Evolutionary conservation across 441 rosid species (phyloP), one percentile per base, ranked within the genome.

Genomic region (Capsella rubella): DNA sequence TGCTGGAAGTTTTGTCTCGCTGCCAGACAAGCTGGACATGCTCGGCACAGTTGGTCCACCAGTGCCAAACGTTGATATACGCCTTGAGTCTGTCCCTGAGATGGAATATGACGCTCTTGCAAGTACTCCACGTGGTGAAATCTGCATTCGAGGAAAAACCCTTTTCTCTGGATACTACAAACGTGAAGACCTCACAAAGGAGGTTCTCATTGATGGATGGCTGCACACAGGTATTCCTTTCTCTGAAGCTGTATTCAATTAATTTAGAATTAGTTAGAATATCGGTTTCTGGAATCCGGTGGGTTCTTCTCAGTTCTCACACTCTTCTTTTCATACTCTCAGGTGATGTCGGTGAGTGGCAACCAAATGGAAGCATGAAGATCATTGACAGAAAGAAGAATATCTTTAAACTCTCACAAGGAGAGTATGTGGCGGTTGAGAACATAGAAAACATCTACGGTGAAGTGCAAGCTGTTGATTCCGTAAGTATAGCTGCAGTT

Each of bases 321-420:
- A 31, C 68, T 31, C 5, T 32, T 31, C 57, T 7, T 39, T 12
- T n/a, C 18, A 29, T 3, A 63, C 63, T 79, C 87, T 92, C 86
- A 95, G 99, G 99, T 71, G 99, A 95, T 84, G 59, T 95, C 62
- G 99, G 99, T 25, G 97, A 95, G 79, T 92, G 99, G 99, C 97
- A 92, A 87, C 85, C 88, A 14, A 83, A 95, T 69, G 99, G 97
- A 80, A 89, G 96, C 89, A 77, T 95, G 95, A 95, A 90, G 80
- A 88, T 92, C 56, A 85, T 95, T 49, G 99, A 95, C 80, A 83
- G 99, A 49, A 89, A 89, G 92, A 95, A 95, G 79, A 95, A 95
- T 76, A 95, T 95, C 47, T 95, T 92, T 67, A 95, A 95, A 77
- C 99, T 95, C 75, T 93, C 99, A 34, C 99, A 92, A 85, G 98